Percentiles rank a stretch among this genome's conserved stretches.
Evolutionary conservation across 1,284 basidiomycete species (phyloP).

Genomic region (Butyriboletus regius): DNA sequence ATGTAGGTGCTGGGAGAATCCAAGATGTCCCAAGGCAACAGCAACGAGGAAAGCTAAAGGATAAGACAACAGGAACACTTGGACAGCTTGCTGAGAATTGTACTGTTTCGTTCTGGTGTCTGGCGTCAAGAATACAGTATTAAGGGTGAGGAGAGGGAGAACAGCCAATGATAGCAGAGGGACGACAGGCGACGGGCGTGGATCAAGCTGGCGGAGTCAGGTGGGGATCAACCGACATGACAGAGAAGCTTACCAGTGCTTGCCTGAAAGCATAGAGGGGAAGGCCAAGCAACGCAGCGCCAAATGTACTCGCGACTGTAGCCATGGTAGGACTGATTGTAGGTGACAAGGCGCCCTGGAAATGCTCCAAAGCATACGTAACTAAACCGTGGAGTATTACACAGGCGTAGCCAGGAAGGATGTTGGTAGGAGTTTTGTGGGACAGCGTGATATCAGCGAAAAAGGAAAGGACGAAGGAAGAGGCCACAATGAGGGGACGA

Average conservation of each 20-base stretch:
- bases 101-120: constrained; percentile 44
- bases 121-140: constrained; percentile 52
- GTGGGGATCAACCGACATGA: neutral
- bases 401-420: constrained; percentile 59
- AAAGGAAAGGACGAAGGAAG: constrained; percentile 45
- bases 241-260: constrained; percentile 45
- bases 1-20: constrained; percentile 48
- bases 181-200: constrained; percentile 37
- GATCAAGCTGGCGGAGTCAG: constrained; percentile 33
- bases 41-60: constrained; percentile 42
- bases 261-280: constrained; percentile 57
- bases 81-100: constrained; percentile 43
- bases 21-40: constrained; percentile 43
- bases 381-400: constrained; percentile 51
- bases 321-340: constrained; percentile 49
- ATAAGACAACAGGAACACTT: constrained; percentile 51
- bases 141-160: constrained; percentile 55
- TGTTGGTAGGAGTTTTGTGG: constrained; percentile 38
- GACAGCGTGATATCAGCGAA: constrained; percentile 51
- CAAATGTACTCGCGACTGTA: constrained; percentile 50
- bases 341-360: constrained; percentile 49
- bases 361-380: constrained; percentile 56
- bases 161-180: constrained; percentile 49
- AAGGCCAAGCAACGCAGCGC: constrained; percentile 55
- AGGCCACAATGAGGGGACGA: constrained; percentile 41